Conservation (phyloP, 495 filamentous ascomycete species). For the Amphirosellinia nigrospora region DNA sequence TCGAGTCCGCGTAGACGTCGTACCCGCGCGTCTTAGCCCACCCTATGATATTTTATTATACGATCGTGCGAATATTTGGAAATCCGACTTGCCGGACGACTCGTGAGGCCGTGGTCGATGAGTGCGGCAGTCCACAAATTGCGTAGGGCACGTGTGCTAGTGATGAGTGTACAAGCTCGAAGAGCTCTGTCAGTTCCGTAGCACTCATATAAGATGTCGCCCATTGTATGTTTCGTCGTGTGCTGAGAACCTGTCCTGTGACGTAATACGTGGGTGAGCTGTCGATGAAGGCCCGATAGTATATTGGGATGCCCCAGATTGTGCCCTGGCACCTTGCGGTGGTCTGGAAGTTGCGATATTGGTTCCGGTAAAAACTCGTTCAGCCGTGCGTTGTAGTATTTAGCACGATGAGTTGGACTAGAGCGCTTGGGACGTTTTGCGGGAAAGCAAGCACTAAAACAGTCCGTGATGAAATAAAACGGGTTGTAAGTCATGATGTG, state of each 20-base stretch:
- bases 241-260: conserved; percentile 8
- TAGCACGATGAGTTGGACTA: not conserved
- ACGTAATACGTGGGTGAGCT: not conserved
- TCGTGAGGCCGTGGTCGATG: conserved; percentile 41
- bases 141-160: conserved; percentile 48
- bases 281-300: not conserved
- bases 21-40: conserved; percentile 41
- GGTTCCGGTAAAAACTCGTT: conserved; percentile 15
- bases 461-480: conserved; percentile 4
- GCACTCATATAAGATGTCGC: conserved; percentile 11
- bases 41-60: conserved; percentile 35
- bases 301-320: not conserved
- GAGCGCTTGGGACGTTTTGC: not conserved
- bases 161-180: conserved; percentile 39
- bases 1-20: conserved; percentile 26
- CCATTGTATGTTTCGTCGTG: conserved; percentile 8
- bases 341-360: not conserved
- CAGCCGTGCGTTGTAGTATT: conserved; percentile 21
- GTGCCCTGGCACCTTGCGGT: not conserved
- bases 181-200: conserved; percentile 36
- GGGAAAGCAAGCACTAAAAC: not conserved
- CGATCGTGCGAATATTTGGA: conserved; percentile 38
- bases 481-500: not conserved
- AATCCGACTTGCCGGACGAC: conserved; percentile 30
- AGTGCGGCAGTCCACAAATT: conserved; percentile 47